phyloP scores from a whole-genome alignment of 2,329 filamentous ascomycete species.

The Clarireedia monteithiana region DNA sequence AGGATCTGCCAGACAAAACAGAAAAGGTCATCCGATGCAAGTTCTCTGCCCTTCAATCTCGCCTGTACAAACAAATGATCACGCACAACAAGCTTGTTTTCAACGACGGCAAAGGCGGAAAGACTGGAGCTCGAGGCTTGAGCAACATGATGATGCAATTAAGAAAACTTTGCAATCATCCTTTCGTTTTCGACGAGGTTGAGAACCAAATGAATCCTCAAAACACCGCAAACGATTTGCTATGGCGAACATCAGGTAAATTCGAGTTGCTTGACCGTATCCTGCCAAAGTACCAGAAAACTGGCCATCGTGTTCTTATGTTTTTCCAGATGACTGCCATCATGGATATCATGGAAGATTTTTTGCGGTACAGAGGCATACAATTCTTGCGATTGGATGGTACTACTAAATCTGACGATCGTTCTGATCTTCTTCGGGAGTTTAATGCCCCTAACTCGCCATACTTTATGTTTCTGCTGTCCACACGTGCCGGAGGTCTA shows the following conservation, averaged over 20 bases:
- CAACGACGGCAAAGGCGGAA: constrained; percentile 90
- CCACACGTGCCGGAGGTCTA: constrained; percentile 93
- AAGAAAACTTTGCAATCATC: constrained; percentile 97
- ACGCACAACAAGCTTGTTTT: constrained; percentile 92
- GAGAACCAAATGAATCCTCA: constrained; percentile 96
- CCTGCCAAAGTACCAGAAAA: constrained; percentile 84
- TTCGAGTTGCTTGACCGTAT: constrained; percentile 92
- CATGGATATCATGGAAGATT: constrained; percentile 99
- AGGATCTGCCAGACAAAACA: constrained; percentile 96
- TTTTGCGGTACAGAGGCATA: constrained; percentile 74
- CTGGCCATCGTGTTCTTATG: constrained; percentile 93
- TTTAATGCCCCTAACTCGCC: constrained; percentile 89
- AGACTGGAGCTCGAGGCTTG: constrained; percentile 85
- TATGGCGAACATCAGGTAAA: constrained; percentile 95
- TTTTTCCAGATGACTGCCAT: constrained; percentile 99
- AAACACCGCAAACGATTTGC: constrained; percentile 79
- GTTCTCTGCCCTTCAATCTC: constrained; percentile 88
- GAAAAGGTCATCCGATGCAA: constrained; percentile 99
- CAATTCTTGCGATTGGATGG: constrained; percentile 90
- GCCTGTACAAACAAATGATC: constrained; percentile 95
- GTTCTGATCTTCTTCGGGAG: constrained; percentile 76
- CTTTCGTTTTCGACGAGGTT: constrained; percentile 96
- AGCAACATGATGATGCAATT: constrained; percentile 99
- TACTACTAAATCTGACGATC: constrained; percentile 95
- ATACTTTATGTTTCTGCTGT: constrained; percentile 98